Percentiles rank a stretch among this genome's conserved stretches.
phyloP scores from a whole-genome alignment of 179 eudicot species.

The Patellifolia procumbens region DNA sequence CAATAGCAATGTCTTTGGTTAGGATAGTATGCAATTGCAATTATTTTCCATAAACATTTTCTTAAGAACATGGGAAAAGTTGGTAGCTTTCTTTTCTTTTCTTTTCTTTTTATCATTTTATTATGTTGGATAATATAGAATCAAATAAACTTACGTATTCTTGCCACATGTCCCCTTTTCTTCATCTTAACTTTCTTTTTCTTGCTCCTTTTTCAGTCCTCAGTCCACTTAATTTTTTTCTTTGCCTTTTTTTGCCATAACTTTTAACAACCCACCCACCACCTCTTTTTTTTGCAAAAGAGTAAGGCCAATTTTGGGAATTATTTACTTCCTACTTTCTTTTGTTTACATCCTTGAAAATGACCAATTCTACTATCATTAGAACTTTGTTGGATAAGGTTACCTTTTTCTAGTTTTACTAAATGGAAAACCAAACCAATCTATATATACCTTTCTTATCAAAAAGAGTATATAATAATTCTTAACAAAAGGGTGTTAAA shows the following conservation, averaged over 20 bases:
- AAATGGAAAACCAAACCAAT: neutral
- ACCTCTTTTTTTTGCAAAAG: conserved; percentile 1
- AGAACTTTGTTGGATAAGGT: neutral
- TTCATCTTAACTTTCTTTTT: conserved; percentile 25
- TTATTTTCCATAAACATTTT: conserved; percentile 9
- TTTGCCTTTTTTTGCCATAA: neutral
- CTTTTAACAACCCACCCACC: conserved; percentile 19
- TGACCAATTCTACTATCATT: neutral
- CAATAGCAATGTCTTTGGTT: conserved; percentile 13
- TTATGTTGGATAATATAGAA: conserved; percentile 21
- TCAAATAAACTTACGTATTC: conserved; percentile 18
- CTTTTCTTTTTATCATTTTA: neutral
- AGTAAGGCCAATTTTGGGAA: conserved; percentile 15
- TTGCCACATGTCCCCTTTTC: conserved; percentile 30
- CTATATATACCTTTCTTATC: neutral
- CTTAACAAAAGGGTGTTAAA: too few relatives aligned
- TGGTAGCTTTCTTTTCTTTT: conserved; percentile 15
- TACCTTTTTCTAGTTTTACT: neutral
- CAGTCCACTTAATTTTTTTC: conserved; percentile 14
- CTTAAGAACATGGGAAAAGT: conserved; percentile 26
- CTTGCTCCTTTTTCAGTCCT: conserved; percentile 12
- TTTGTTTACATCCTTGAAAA: neutral
- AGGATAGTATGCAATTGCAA: conserved; percentile 9
- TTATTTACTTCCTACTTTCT: neutral
- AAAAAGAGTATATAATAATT: too few relatives aligned